These are phyloP conservation scores for Fusarium chlamydosporum DNA, from an alignment of 2,329 filamentous ascomycete species.

Conservation along the genomic window DNA sequence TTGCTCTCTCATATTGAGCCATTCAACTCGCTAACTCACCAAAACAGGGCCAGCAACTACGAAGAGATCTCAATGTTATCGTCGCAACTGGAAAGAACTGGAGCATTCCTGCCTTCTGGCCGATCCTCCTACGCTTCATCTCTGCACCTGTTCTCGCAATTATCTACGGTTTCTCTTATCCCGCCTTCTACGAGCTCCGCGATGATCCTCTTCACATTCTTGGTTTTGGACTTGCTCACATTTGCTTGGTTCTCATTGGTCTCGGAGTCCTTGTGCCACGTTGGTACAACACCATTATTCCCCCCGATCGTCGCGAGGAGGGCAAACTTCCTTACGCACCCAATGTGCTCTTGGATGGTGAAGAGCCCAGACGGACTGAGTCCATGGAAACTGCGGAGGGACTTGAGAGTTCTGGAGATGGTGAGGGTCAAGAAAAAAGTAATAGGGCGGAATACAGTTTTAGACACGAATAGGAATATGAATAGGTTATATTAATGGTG, in stretches of 20 bases:
- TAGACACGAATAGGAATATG: too few species aligned
- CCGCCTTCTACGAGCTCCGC: conserved; percentile 62
- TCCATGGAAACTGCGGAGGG: conserved; percentile 36
- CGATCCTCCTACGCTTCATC: conserved; percentile 64
- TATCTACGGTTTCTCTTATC: conserved; percentile 67
- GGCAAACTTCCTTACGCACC: conserved; percentile 55
- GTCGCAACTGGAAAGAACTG: conserved; percentile 69
- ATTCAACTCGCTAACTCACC: conserved; percentile 13
- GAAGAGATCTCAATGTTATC: conserved; percentile 67
- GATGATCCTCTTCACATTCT: conserved; percentile 66
- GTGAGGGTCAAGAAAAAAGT: conserved; percentile 38
- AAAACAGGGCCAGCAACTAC: conserved; percentile 67
- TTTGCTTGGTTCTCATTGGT: conserved; percentile 62
- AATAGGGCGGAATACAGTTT: not conserved
- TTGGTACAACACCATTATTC: conserved; percentile 68
- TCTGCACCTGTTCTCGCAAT: conserved; percentile 65
- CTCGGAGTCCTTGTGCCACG: conserved; percentile 66
- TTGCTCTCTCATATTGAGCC: not conserved
- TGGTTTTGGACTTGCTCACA: conserved; percentile 64
- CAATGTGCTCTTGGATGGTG: conserved; percentile 41
- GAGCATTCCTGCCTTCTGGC: conserved; percentile 67
- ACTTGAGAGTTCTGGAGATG: conserved; percentile 11
- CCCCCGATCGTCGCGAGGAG: conserved; percentile 61
- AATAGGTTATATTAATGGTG: not conserved
- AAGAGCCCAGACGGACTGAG: conserved; percentile 34